Percentiles rank a stretch among this genome's conserved stretches.
These are phyloP conservation scores for Fusarium siculi DNA, from an alignment of 2,329 filamentous ascomycete species.

Conservation along the genomic window DNA sequence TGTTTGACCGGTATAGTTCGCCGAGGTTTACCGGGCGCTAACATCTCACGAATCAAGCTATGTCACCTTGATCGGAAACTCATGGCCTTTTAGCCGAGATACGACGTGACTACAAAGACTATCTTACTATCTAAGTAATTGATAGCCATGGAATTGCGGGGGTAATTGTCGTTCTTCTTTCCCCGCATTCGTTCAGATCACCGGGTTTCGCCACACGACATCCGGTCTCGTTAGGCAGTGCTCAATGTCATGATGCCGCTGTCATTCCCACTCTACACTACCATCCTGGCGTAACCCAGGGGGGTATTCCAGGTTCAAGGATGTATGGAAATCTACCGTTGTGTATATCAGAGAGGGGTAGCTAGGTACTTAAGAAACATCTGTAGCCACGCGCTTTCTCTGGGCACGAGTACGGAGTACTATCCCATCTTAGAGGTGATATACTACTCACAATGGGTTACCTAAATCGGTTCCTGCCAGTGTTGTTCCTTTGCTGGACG, in stretches of 20 bases:
- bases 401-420: rapidly evolving
- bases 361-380: background rate
- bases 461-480: background rate
- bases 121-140: background rate
- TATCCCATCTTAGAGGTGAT: background rate
- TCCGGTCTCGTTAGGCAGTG: background rate
- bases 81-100: background rate
- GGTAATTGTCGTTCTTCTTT: background rate
- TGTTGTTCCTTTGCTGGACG: background rate
- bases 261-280: background rate
- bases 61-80: background rate
- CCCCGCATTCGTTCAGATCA: background rate
- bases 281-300: background rate
- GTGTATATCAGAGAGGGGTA: rapidly evolving
- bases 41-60: background rate
- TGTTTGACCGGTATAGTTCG: background rate
- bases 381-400: too few relatives aligned
- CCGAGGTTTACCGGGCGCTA: background rate
- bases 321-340: background rate
- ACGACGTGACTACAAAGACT: background rate
- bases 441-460: background rate
- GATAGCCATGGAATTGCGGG: background rate
- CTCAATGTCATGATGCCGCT: background rate
- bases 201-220: constrained; percentile 1
- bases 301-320: background rate